A percentile compares a stretch with the other conserved stretches of the same genome.
These are phyloP conservation scores for Leccinum sublutescens DNA, from an alignment of 768 basidiomycete species.

Conservation along the genomic window DNA sequence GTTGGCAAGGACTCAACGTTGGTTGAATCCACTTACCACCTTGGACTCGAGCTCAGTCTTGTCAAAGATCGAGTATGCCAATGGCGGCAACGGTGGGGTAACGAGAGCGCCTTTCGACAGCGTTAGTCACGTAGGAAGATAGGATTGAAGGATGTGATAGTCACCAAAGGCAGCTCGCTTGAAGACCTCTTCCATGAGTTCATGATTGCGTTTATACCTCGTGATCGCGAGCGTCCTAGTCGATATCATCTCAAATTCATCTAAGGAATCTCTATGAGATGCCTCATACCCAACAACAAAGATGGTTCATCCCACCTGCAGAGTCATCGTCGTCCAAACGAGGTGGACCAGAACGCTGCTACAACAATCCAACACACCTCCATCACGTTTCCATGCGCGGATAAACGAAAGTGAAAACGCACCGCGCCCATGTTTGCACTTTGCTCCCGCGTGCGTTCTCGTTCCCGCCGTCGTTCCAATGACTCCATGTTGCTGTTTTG, in stretches of 20 bases:
- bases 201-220: constrained; percentile 78
- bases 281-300: neutral
- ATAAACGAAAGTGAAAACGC: constrained; percentile 16
- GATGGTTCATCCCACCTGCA: constrained; percentile 42
- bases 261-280: constrained; percentile 25
- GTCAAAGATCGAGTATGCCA: constrained; percentile 64
- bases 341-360: constrained; percentile 34
- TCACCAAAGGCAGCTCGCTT: constrained; percentile 64
- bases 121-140: neutral
- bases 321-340: constrained; percentile 61
- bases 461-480: constrained; percentile 60
- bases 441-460: constrained; percentile 53
- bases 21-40: constrained; percentile 39
- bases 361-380: neutral
- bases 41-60: constrained; percentile 55
- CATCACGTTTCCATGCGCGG: neutral
- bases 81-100: constrained; percentile 36
- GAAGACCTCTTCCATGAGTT: constrained; percentile 83
- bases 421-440: constrained; percentile 43
- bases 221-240: constrained; percentile 68
- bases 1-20: neutral
- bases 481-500: constrained; percentile 73
- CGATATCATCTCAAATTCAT: constrained; percentile 70
- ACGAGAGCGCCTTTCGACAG: constrained; percentile 43
- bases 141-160: neutral